phyloP scores from a whole-genome alignment of 495 filamentous ascomycete species.

The Platismatia glauca region DNA sequence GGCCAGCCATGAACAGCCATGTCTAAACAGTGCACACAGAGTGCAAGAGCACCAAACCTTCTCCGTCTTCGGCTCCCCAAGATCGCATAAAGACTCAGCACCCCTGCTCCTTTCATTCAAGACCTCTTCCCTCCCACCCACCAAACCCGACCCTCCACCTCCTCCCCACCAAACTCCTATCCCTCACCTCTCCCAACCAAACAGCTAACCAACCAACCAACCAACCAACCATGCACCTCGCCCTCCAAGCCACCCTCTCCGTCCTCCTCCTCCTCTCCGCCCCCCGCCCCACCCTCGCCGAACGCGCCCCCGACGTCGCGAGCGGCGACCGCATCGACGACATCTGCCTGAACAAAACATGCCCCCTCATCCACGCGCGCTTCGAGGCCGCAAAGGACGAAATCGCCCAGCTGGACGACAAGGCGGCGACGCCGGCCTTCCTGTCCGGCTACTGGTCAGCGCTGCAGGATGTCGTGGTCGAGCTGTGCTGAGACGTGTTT shows the following conservation, averaged over 20 bases:
- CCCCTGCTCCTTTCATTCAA: not conserved
- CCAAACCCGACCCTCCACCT: not conserved
- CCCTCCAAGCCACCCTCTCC: not conserved
- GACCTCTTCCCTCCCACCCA: not conserved
- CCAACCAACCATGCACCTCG: not conserved
- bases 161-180: not conserved
- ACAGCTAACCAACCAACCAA: not conserved
- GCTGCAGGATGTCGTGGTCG: not conserved
- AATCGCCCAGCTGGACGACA: not conserved
- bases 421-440: not conserved
- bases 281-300: not conserved
- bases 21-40: too few relatives aligned
- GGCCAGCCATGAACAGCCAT: not conserved
- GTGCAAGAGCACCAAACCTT: not conserved
- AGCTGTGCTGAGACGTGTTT: not conserved
- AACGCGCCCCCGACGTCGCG: not conserved
- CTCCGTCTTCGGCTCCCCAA: not conserved
- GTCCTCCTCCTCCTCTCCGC: not conserved
- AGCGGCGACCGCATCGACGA: not conserved
- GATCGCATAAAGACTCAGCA: not conserved
- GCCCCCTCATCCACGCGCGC: not conserved
- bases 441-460: not conserved
- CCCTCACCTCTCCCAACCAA: not conserved
- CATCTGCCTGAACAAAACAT: not conserved
- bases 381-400: not conserved